Evolutionary conservation across 352 stramenopile species (phyloP).

Genomic region (Globisporangium recalcitrans): DNA sequence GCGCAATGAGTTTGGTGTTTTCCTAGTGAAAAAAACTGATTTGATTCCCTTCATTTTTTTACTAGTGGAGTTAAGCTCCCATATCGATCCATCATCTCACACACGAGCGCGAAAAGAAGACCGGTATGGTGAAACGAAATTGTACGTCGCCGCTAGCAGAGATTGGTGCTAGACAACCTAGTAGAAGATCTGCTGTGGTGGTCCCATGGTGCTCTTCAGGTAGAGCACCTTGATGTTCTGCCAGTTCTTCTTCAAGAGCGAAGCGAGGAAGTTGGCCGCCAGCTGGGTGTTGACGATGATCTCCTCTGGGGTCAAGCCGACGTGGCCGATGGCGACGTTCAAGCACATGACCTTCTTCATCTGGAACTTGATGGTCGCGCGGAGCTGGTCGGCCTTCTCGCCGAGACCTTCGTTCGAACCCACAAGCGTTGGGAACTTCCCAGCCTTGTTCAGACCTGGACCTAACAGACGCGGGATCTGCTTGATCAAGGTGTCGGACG

Average conservation of each 20-base stretch:
- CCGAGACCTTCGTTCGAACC: conserved; percentile 93
- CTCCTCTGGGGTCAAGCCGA: conserved; percentile 92
- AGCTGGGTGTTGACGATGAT: conserved; percentile 98
- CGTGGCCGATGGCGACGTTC: conserved; percentile 98
- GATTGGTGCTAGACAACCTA: conserved; percentile 49
- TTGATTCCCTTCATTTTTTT: conserved; percentile 46
- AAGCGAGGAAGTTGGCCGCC: conserved; percentile 98
- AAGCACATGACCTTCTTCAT: conserved; percentile 99
- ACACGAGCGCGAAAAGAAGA: background rate
- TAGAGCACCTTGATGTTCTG: conserved; percentile 99
- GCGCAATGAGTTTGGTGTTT: background rate
- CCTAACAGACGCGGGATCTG: conserved; percentile 99
- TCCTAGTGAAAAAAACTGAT: conserved; percentile 19
- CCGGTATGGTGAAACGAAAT: conserved; percentile 36
- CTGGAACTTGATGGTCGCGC: conserved; percentile 99
- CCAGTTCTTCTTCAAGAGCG: conserved; percentile 99
- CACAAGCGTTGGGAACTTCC: conserved; percentile 99
- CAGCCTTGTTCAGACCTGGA: conserved; percentile 97
- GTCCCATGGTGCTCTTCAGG: conserved; percentile 99
- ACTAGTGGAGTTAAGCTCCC: conserved; percentile 36
- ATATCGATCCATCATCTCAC: conserved; percentile 14
- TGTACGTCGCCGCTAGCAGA: conserved; percentile 15
- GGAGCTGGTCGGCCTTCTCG: conserved; percentile 97
- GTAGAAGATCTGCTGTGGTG: conserved; percentile 98
- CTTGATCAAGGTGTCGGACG: conserved; percentile 99